phyloP scores from a whole-genome alignment of 495 filamentous ascomycete genomes.

The Alectoria sarmentosa region DNA sequence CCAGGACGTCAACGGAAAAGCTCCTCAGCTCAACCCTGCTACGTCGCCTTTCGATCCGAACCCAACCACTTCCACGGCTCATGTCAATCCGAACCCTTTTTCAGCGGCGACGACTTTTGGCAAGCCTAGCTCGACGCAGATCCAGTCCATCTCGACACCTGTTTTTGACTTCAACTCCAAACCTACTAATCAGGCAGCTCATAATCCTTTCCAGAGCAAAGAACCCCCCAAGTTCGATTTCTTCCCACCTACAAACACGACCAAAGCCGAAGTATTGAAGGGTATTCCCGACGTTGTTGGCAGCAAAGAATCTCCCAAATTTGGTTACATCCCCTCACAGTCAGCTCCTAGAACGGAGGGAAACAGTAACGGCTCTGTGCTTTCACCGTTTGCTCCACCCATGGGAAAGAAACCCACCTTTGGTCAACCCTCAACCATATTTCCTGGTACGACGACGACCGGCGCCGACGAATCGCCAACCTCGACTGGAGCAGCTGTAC shows the following conservation, averaged over 20 bases:
- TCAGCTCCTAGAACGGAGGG: neutral
- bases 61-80: neutral
- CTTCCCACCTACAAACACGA: neutral
- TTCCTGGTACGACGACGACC: neutral
- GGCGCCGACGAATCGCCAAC: neutral
- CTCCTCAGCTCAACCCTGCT: constrained; percentile 13
- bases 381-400: neutral
- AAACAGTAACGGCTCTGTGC: neutral
- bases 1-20: neutral
- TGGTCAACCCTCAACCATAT: constrained; percentile 7
- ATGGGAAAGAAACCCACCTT: neutral
- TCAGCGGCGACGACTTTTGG: constrained; percentile 8
- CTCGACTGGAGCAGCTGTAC: neutral
- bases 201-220: constrained; percentile 1
- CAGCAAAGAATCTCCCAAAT: neutral
- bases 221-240: constrained; percentile 12
- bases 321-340: neutral
- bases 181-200: neutral
- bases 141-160: neutral
- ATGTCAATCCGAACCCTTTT: neutral
- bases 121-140: constrained; percentile 5
- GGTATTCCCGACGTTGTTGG: neutral
- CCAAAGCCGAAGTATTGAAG: neutral
- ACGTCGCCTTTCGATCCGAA: constrained; percentile 2
- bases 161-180: constrained; percentile 6